Conservation (phyloP, 1,139 yeast species). For the Saccharomyces pastorianus region DNA sequence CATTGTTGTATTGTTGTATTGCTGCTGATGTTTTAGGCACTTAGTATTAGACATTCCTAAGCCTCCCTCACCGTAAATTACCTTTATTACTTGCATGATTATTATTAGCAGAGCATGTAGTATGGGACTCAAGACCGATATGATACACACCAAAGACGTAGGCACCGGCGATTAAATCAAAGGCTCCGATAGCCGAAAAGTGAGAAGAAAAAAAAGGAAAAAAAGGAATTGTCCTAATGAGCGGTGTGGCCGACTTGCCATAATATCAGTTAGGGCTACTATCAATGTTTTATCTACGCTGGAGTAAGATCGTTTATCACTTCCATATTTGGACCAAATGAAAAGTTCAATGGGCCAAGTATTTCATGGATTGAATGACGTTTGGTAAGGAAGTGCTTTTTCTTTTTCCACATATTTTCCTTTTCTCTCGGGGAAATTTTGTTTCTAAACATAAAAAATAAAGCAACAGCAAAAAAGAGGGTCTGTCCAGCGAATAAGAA, state of each 20-base stretch:
- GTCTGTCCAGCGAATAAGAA: background rate
- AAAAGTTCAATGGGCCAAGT: background rate
- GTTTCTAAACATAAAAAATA: background rate
- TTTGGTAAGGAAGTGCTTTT: background rate
- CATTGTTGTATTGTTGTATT: background rate
- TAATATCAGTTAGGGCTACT: background rate
- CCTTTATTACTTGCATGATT: background rate
- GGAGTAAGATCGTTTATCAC: background rate
- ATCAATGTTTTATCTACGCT: background rate
- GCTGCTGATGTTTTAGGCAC: background rate
- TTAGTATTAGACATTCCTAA: background rate
- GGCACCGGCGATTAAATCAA: background rate
- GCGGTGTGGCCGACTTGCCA: background rate
- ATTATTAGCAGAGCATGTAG: background rate
- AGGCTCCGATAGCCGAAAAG: background rate
- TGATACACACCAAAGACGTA: background rate
- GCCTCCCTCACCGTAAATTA: background rate
- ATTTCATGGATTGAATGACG: background rate
- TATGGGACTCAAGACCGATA: background rate
- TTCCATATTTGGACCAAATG: background rate
- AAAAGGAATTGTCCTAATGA: background rate
- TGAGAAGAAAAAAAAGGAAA: background rate
- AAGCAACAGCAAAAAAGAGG: background rate
- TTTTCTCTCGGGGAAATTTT: background rate
- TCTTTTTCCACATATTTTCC: background rate